A percentile compares a stretch with the other conserved stretches of the same genome.
Conservation (phyloP, 768 basidiomycete genomes). For the Rhodotorula toruloides region DNA sequence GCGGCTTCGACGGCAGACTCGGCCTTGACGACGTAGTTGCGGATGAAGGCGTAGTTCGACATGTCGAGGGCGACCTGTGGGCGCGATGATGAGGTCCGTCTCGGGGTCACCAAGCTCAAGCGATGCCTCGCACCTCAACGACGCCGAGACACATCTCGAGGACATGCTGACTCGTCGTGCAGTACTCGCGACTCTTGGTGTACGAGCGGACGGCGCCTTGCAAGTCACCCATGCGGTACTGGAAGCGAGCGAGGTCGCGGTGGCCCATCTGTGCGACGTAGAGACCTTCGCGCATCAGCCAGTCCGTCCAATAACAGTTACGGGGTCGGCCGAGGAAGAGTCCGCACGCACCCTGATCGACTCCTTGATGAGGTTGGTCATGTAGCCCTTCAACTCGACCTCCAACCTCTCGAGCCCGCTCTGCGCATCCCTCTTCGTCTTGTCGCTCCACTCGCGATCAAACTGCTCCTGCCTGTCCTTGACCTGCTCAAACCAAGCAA, state of each 20-base stretch:
- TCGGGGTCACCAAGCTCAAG: too few relatives aligned
- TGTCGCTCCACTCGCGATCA: constrained; percentile 68
- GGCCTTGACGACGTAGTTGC: constrained; percentile 94
- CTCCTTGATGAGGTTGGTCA: constrained; percentile 97
- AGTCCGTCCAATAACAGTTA: too few relatives aligned
- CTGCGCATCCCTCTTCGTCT: constrained; percentile 51
- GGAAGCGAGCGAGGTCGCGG: constrained; percentile 77
- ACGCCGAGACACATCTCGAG: constrained; percentile 70
- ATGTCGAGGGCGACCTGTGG: constrained; percentile 77
- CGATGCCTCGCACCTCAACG: constrained; percentile 49
- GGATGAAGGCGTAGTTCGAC: constrained; percentile 74
- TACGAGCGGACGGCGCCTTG: constrained; percentile 68
- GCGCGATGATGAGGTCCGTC: too few relatives aligned
- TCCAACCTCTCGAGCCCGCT: constrained; percentile 81
- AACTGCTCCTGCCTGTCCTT: constrained; percentile 51
- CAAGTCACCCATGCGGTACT: constrained; percentile 68
- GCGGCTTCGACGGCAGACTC: constrained; percentile 74
- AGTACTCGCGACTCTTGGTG: constrained; percentile 88
- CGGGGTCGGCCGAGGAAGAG: too few relatives aligned
- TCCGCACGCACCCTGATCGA: constrained; percentile 78
- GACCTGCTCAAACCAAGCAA: constrained; percentile 13
- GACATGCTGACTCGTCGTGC: constrained; percentile 83
- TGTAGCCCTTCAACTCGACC: constrained; percentile 88
- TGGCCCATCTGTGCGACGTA: constrained; percentile 66
- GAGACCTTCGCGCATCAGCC: too few relatives aligned